Evolutionary conservation across 306 rosid species (phyloP).

Genomic region (Cotoneaster glaucophyllus): DNA sequence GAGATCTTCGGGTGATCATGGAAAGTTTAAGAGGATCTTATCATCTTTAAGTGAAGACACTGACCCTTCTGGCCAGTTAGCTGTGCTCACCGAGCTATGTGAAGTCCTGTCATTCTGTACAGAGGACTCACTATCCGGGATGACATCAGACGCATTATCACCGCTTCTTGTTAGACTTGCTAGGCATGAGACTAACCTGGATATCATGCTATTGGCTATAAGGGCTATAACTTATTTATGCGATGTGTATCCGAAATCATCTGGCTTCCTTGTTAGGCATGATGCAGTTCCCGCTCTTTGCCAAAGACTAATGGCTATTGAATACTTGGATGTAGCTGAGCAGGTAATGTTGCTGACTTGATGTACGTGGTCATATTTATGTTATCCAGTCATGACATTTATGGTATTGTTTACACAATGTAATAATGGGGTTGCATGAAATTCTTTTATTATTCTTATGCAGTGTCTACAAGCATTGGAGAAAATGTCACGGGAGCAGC

Average conservation of each 20-base stretch:
- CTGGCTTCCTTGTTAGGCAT: constrained; percentile 73
- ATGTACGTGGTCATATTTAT: constrained; percentile 10
- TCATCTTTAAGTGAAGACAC: constrained; percentile 57
- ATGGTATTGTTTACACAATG: neutral
- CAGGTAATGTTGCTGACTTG: constrained; percentile 47
- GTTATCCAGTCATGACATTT: neutral
- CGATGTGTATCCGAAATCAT: constrained; percentile 77
- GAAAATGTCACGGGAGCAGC: constrained; percentile 94
- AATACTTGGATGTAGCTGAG: constrained; percentile 92
- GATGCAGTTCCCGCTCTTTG: constrained; percentile 81
- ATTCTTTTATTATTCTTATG: constrained; percentile 20
- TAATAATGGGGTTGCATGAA: constrained; percentile 7
- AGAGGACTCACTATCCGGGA: constrained; percentile 79
- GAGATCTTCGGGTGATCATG: constrained; percentile 72
- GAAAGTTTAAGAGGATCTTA: constrained; percentile 63
- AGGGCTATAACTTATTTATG: constrained; percentile 93
- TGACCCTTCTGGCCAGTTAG: constrained; percentile 63
- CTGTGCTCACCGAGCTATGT: constrained; percentile 73
- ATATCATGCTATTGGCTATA: constrained; percentile 73
- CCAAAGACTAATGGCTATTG: constrained; percentile 66
- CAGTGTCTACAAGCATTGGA: constrained; percentile 98
- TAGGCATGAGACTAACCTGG: constrained; percentile 57
- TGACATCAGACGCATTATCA: constrained; percentile 60
- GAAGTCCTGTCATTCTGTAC: constrained; percentile 85
- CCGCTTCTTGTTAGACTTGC: constrained; percentile 70